Evolutionary conservation across 495 filamentous ascomycete genomes (phyloP), one percentile per base, ranked within the genome.

Genomic region (Lasiosphaeria hispida): DNA sequence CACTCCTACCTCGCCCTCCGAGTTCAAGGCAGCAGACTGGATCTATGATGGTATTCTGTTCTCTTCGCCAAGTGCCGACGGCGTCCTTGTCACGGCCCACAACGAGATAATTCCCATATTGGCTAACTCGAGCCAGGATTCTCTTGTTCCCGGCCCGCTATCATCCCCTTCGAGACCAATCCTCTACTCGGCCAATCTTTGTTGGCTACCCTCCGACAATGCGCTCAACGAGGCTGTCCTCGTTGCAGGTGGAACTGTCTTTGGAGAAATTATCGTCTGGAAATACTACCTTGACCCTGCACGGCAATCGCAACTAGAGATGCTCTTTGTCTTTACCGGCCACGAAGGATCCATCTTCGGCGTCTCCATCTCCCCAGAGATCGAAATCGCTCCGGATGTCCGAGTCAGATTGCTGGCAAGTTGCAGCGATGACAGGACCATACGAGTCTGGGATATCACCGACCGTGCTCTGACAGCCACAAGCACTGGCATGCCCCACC

Each of bases 331-430:
- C 23, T 90, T 97, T 60, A 83, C 83, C 5, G 95, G 92, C 0
- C 94, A 99, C 62, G 91, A 97, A 59, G 94, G 94, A 0, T 97
- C 94, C 0, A 85, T 97, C 6, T 97, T 96, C 62, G 92, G 89
- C 7, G 86, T 97, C 10, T 77, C 81, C 8, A 87, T 97, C 19
- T 96, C 91, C 0, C 77, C 81, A 0, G 68, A 76, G 37, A 75
- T 92, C 4, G 54, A 63, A 9, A 60, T 66, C 10, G 54, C 72
- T 5, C 68, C 63, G 4, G 73, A 68, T 9, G 59, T 63, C 8
- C 66, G 69, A 15, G 71, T 72, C 15, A 78, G 89, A 42, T 59
- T 96, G 10, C 73, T 99, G 3, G 88, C 89, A 19, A 97, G 91
- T 57, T 99, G 94, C 65, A 97, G 93, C 62, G 94, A 99, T 71